These are phyloP conservation scores for Hirschfeldia incana DNA, from an alignment of 345 rosid species.

Conservation along the genomic window DNA sequence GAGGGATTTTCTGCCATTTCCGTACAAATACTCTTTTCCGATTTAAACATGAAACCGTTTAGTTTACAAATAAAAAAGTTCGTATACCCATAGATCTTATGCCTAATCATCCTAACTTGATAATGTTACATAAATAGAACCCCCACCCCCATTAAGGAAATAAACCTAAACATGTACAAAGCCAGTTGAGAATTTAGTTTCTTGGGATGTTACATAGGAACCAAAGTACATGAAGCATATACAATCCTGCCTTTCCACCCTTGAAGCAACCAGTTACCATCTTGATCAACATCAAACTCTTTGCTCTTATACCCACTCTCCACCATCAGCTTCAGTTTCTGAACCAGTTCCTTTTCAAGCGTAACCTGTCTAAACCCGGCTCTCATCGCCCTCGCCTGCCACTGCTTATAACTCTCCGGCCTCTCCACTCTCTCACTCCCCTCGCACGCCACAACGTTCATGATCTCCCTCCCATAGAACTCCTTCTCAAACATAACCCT, in stretches of 20 bases:
- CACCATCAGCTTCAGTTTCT: conserved; percentile 44
- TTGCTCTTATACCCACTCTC: conserved; percentile 45
- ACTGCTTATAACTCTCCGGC: conserved; percentile 82
- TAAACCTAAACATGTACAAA: conserved; percentile 18
- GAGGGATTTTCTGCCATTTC: not conserved
- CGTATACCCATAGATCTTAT: not conserved
- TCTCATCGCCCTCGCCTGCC: conserved; percentile 59
- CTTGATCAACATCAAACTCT: conserved; percentile 61
- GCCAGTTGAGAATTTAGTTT: not conserved
- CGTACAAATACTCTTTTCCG: not conserved
- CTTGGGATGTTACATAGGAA: conserved; percentile 40
- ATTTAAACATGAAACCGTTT: not conserved
- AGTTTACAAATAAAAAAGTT: not conserved
- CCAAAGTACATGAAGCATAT: conserved; percentile 60
- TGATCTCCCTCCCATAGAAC: conserved; percentile 60
- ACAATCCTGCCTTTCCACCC: conserved; percentile 83
- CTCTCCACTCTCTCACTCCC: conserved; percentile 79
- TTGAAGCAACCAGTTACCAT: conserved; percentile 69
- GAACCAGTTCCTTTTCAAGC: conserved; percentile 43
- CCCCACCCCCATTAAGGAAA: not conserved
- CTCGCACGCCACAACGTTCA: conserved; percentile 73
- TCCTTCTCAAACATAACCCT: conserved; percentile 69
- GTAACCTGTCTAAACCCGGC: conserved; percentile 71
- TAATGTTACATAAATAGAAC: not conserved
- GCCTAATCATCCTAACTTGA: not conserved